Evolutionary conservation across 2,329 filamentous ascomycete species (phyloP).

Genomic region (Diaporthe citrichinensis): DNA sequence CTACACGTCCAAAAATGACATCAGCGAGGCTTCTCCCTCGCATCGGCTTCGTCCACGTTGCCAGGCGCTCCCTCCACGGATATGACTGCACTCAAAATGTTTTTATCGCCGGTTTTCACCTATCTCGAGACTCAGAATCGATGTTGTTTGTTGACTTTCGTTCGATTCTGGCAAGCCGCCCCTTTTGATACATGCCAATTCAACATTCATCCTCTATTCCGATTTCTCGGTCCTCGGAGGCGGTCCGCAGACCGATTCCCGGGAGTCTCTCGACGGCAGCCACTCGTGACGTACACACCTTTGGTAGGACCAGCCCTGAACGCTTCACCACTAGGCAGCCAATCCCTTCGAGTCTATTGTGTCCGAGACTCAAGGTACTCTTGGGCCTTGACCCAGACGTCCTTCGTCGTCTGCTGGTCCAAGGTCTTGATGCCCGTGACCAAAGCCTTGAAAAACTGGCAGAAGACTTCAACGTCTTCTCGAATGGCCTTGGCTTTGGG

Average conservation of each 20-base stretch:
- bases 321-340: not conserved
- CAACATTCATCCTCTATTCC: not conserved
- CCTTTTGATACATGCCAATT: not conserved
- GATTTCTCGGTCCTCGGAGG: not conserved
- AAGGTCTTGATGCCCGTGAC: slow-evolving; percentile 70
- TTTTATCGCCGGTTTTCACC: not conserved
- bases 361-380: slow-evolving; percentile 63
- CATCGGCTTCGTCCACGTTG: not conserved
- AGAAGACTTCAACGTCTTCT: slow-evolving; percentile 72
- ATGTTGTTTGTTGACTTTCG: not conserved
- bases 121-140: not conserved
- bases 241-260: not conserved
- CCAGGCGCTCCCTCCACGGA: not conserved
- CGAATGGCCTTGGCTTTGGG: slow-evolving; percentile 70
- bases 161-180: not conserved
- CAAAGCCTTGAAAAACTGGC: slow-evolving; percentile 71
- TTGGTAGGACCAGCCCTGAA: not conserved
- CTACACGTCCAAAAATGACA: slow-evolving; percentile 16
- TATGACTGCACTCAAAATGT: not conserved
- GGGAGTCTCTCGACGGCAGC: not conserved
- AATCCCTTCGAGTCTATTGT: slow-evolving; percentile 37
- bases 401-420: slow-evolving; percentile 61
- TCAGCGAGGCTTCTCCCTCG: not conserved
- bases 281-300: not conserved
- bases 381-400: slow-evolving; percentile 68